A percentile compares a stretch with the other conserved stretches of the same genome.
Evolutionary conservation across 306 rosid genomes (phyloP).

Genomic region (Glycine latifolia): DNA sequence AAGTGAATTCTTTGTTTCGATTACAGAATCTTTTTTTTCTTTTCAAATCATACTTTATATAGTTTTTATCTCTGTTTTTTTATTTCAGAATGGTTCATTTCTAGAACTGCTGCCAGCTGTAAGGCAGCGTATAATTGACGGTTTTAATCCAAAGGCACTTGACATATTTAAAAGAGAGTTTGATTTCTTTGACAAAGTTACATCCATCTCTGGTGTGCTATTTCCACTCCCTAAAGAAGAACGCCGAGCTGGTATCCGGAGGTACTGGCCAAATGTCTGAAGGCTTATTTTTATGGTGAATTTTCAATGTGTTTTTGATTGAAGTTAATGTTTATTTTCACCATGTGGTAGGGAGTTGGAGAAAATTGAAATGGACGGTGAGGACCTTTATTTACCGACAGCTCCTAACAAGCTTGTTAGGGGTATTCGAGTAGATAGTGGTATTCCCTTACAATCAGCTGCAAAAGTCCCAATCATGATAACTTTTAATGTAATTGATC

Average conservation of each 20-base stretch:
- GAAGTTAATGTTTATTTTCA: conserved; percentile 34
- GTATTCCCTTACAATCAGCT: conserved; percentile 96
- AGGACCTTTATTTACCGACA: conserved; percentile 92
- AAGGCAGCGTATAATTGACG: conserved; percentile 82
- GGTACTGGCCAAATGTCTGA: conserved; percentile 56
- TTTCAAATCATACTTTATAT: conserved; percentile 35
- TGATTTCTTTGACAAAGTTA: conserved; percentile 97
- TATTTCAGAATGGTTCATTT: conserved; percentile 81
- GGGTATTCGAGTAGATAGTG: conserved; percentile 94
- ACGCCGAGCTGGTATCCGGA: conserved; percentile 90
- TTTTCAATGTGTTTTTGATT: conserved; percentile 21
- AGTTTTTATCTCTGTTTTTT: conserved; percentile 43
- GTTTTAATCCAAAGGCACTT: conserved; percentile 76
- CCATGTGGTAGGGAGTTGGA: conserved; percentile 80
- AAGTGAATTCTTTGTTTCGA: conserved; percentile 27
- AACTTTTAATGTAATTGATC: conserved; percentile 84
- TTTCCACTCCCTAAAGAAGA: conserved; percentile 89
- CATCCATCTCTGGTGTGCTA: conserved; percentile 93
- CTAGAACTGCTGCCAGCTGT: conserved; percentile 82
- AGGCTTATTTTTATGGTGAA: conserved; percentile 51
- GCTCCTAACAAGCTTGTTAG: conserved; percentile 86
- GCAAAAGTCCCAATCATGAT: conserved; percentile 99
- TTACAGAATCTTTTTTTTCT: not conserved
- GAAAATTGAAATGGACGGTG: conserved; percentile 88
- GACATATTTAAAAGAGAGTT: conserved; percentile 87